Base-by-base conservation (phyloP, 192 early-diverging fungal species). In the Rhizophagus sp. region DNA sequence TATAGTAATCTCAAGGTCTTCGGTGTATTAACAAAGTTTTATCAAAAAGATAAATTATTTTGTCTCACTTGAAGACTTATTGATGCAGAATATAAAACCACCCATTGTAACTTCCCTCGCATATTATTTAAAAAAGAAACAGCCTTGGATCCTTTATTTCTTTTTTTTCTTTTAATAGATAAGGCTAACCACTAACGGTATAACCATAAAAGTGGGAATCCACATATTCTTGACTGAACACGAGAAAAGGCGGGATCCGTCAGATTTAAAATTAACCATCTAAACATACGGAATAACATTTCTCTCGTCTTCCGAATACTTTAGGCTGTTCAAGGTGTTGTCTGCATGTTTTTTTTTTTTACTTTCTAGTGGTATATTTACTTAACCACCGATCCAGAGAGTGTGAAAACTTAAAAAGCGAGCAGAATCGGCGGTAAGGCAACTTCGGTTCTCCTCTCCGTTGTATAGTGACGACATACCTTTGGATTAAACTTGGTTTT, bases 361-460 rank as follows among this genome's bases (percentile, higher is more conserved):
- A 17, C 6, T 22, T 69, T 69, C 30, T 33, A 22, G 36, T 70
- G 13, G 6, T 10, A 39, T 22, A 15, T 0, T 36, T 39, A 70
- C 19, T 70, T 70, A 70, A 22, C 68, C 68, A 70, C 34, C 33
- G 68, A 19, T 44, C 68, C 68, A 39, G 68, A 70, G 65, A 67
- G 65, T 15, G 30, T 0, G 27, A 66, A 17, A 10, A 13, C 22
- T 69, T 70, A n/a, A 44, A 33, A 70, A 70, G 36, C 68, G 34
- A 70, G 68, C 68, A 70, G 68, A 70, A 70, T 44, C 68, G 68
- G 41, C 68, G 68, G 68, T 70, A 70, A 39, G 68, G 68, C 68
- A 70, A n/a, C 39, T 44, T 24, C 19, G 36, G 68, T 70, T 70
- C 68, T 70, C 68, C n/a, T 70, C 68, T 70, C 68, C 41, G 68